phyloP scores from a whole-genome alignment of 2,329 filamentous ascomycete species.

The Cladosporium sp. region DNA sequence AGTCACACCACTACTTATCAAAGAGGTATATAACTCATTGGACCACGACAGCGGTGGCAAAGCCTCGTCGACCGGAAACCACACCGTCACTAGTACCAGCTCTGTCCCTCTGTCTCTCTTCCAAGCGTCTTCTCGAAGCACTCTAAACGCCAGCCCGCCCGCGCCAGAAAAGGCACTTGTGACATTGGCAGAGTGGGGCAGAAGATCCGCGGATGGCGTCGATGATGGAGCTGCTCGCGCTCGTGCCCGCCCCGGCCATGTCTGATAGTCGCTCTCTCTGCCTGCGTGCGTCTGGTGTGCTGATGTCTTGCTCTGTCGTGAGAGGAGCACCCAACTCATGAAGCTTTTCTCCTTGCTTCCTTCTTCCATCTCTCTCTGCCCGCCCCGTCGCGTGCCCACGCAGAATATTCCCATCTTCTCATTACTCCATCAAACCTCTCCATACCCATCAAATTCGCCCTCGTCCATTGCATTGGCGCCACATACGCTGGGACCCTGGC shows the following conservation, averaged over 20 bases:
- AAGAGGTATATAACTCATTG: background rate
- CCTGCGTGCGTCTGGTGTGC: too few relatives aligned
- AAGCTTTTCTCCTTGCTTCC: conserved; percentile 9
- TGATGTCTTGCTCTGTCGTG: background rate
- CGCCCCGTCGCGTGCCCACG: conserved; percentile 5
- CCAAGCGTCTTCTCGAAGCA: conserved; percentile 12
- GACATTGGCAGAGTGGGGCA: conserved; percentile 1
- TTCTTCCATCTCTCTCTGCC: background rate
- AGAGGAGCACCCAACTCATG: background rate
- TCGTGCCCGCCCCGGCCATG: conserved; percentile 11
- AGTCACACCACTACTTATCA: background rate
- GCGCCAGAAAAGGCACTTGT: background rate
- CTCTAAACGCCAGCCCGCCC: background rate
- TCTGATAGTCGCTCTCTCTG: conserved; percentile 1
- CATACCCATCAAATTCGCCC: background rate
- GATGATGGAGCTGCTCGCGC: conserved; percentile 12
- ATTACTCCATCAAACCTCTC: background rate
- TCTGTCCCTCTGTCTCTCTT: too few relatives aligned
- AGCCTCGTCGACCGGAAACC: background rate
- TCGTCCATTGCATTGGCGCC: background rate
- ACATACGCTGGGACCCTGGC: conserved; percentile 7
- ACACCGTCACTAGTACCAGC: too few relatives aligned
- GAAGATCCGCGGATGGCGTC: conserved; percentile 3
- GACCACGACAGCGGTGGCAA: background rate
- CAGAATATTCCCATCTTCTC: conserved; percentile 1